Evolutionary conservation across 139 green algal genomes (phyloP), one percentile per base, ranked within the genome.

Genomic region (Eudorina sp.): DNA sequence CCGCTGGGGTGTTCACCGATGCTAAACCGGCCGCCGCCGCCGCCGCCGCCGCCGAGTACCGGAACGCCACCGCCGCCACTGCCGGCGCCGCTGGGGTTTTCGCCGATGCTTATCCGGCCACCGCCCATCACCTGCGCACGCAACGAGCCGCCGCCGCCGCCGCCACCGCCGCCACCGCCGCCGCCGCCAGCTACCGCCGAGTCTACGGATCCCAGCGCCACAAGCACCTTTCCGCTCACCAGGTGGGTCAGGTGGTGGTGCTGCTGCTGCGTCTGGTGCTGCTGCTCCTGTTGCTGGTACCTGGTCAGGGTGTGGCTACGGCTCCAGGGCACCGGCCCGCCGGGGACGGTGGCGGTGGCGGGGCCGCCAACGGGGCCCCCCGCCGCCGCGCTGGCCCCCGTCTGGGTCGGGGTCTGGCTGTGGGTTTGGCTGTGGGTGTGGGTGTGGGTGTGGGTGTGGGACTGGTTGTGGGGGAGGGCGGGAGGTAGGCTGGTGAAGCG

Each of bases 401-500:
- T n/a, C n/a, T n/a, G n/a, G n/a, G n/a, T n/a, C n/a, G n/a, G n/a
- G n/a, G n/a, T n/a, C n/a, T n/a, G n/a, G 31, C 31, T 13, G 66
- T 48, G 18, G 66, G 34, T 14, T 9, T 34, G 36, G 34, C 36
- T 9, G 66, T 34, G 46, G 66, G 3, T 31, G 66, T 4, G 38
- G 4, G 4, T 3, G 34, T 14, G 31, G 66, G 27, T 7, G 36
- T 23, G 6, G 36, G 66, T 48, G 66, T 43, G 27, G 16, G 3
- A 34, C 2, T 48, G 31, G 38, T 75, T 31, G 46, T 48, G 66
- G 34, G 66, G 66, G 66, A 75, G 34, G 46, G 66, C n/a, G n/a
- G n/a, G n/a, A n/a, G n/a, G n/a, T n/a, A n/a, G n/a, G 66, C 2
- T 48, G 31, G 38, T 75, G 66, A 75, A 75, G 66, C 66, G 66